Evolutionary conservation across 1,139 yeast species (phyloP), one percentile per base, ranked within the genome.

Genomic region (Williopsis jadinii): DNA sequence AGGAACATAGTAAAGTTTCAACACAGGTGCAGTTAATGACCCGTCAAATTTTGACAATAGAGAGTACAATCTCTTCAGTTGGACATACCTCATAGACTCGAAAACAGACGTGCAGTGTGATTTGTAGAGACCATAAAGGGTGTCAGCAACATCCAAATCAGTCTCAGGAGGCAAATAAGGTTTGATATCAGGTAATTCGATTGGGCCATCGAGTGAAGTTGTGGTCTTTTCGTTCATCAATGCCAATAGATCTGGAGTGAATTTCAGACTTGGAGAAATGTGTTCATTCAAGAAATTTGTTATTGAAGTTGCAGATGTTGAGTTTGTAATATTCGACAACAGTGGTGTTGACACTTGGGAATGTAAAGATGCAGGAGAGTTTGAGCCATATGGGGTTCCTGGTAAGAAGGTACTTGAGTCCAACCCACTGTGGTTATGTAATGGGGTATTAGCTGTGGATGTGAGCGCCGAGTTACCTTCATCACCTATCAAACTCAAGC

Each of bases 41-140:
- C 80, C 70, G 40, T 73, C 71, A 59, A 84, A 84, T 8, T 75
- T 66, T 11, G 68, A 59, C 40, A 84, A 63, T 28, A 75, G 65
- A 13, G 73, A 64, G 43, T 80, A 72, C 33, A 87, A 63, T 53
- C 75, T 75, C 46, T 76, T 77, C 43, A 82, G 62, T 48, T 82
- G 84, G 78, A 85, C 74, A 56, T 69, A 80, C 49, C 94, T 68
- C 47, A 86, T 63, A 36, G 78, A 68, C 49, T 83, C 87, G 48
- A 84, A 75, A 36, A 84, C 62, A 5, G 78, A 60, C 34, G 73
- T 72, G 51, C 85, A 79, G 53, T 82, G 84, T 5, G 79, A 70
- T 47, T 72, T 73, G 61, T 84, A 84, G 29, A 78, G 60, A 6
- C 79, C 77, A 44, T 67, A 71, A 37, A 84, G 64, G 0, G 86